Evolutionary conservation across 2,329 filamentous ascomycete species (phyloP).

Genomic region (Thermochaetoides dissita): DNA sequence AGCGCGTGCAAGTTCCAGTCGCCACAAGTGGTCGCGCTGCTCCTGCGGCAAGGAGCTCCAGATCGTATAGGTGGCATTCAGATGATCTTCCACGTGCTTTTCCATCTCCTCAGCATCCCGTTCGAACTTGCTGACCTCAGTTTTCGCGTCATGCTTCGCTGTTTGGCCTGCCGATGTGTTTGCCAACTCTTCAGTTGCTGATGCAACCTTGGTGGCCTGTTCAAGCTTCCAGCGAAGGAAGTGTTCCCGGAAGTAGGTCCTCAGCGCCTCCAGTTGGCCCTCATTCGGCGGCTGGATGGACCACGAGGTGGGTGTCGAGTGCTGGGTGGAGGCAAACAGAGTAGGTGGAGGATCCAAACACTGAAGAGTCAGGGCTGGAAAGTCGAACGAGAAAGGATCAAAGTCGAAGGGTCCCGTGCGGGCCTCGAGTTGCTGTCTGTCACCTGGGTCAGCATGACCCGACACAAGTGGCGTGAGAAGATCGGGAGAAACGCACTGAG

Average conservation of each 20-base stretch:
- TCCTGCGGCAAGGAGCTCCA: conserved; percentile 54
- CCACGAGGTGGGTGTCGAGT: conserved; percentile 67
- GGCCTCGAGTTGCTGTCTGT: conserved; percentile 41
- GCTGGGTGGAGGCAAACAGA: conserved; percentile 66
- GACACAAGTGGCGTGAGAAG: background rate
- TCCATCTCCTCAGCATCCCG: conserved; percentile 46
- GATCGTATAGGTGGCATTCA: conserved; percentile 61
- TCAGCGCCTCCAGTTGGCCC: conserved; percentile 60
- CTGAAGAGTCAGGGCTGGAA: conserved; percentile 70
- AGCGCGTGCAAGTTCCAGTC: conserved; percentile 45
- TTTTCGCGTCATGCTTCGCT: conserved; percentile 29
- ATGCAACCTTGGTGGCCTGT: conserved; percentile 35
- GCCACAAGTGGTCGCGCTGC: conserved; percentile 45
- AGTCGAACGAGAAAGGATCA: conserved; percentile 72
- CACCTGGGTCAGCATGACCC: conserved; percentile 3
- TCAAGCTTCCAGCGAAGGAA: conserved; percentile 51
- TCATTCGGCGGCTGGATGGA: conserved; percentile 62
- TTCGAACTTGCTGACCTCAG: conserved; percentile 34
- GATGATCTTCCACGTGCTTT: conserved; percentile 56
- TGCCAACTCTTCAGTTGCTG: conserved; percentile 35
- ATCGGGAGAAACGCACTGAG: conserved; percentile 45
- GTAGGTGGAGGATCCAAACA: conserved; percentile 70
- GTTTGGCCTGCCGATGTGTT: conserved; percentile 30
- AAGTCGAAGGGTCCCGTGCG: conserved; percentile 56
- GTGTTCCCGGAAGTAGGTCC: conserved; percentile 50